These are phyloP conservation scores for Geotrichum klebahnii DNA, from an alignment of 1,139 yeast genomes.

Conservation along the genomic window DNA sequence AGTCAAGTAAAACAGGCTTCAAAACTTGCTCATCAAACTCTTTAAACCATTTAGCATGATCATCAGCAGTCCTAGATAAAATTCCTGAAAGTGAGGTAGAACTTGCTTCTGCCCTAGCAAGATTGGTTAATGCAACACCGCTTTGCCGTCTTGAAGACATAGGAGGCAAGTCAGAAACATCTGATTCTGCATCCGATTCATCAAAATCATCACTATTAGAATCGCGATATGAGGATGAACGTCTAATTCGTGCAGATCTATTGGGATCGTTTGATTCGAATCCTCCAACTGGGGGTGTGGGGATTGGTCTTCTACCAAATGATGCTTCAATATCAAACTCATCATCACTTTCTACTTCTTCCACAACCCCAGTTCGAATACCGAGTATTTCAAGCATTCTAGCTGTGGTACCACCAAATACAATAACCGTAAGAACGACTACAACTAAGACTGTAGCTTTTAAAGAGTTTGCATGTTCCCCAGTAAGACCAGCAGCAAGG, in stretches of 20 bases:
- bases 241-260: slow-evolving; percentile 24
- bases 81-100: slow-evolving; percentile 39
- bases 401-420: slow-evolving; percentile 98
- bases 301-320: slow-evolving; percentile 23
- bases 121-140: slow-evolving; percentile 5
- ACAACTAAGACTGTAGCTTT: slow-evolving; percentile 94
- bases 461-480: slow-evolving; percentile 83
- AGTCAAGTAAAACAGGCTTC: slow-evolving; percentile 86
- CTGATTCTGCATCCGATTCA: slow-evolving; percentile 31
- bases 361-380: slow-evolving; percentile 85
- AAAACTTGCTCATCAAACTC: slow-evolving; percentile 92
- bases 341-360: slow-evolving; percentile 80
- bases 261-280: slow-evolving; percentile 9
- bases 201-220: slow-evolving; percentile 25
- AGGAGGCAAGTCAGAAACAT: slow-evolving; percentile 36
- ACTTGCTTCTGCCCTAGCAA: slow-evolving; percentile 18
- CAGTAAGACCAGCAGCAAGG: slow-evolving; percentile 93
- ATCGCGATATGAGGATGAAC: slow-evolving; percentile 30
- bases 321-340: slow-evolving; percentile 92
- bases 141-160: slow-evolving; percentile 28
- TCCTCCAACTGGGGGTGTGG: background rate
- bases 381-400: slow-evolving; percentile 94
- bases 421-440: slow-evolving; percentile 90
- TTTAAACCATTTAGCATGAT: slow-evolving; percentile 86
- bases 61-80: slow-evolving; percentile 54